phyloP scores from a whole-genome alignment of 768 basidiomycete genomes.

The Pleurotus cornucopiae region DNA sequence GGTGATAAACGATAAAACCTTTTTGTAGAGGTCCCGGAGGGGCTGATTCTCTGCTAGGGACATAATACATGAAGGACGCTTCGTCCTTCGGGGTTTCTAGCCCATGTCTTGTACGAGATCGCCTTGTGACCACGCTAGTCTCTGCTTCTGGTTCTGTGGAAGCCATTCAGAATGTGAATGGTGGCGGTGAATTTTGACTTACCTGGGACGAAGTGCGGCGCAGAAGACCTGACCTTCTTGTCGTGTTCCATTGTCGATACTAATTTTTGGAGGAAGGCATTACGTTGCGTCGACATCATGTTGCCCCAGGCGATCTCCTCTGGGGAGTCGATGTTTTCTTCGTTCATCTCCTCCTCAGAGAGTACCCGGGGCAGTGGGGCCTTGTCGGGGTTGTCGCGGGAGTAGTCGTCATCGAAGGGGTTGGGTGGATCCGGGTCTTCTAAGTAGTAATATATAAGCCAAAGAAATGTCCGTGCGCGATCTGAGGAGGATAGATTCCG shows the following conservation, averaged over 20 bases:
- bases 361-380: slow-evolving; percentile 59
- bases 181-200: slow-evolving; percentile 5
- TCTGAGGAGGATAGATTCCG: slow-evolving; percentile 60
- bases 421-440: slow-evolving; percentile 62
- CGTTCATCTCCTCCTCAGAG: slow-evolving; percentile 45
- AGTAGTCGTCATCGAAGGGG: slow-evolving; percentile 71
- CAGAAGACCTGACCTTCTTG: slow-evolving; percentile 38
- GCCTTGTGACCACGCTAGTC: slow-evolving; percentile 21
- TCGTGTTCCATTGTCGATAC: slow-evolving; percentile 52
- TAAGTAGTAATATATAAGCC: slow-evolving; percentile 80
- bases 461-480: slow-evolving; percentile 76
- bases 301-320: slow-evolving; percentile 79
- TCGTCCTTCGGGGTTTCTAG: slow-evolving; percentile 36
- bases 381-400: slow-evolving; percentile 51
- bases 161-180: background rate
- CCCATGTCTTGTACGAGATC: slow-evolving; percentile 28
- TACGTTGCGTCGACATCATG: slow-evolving; percentile 69
- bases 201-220: slow-evolving; percentile 47
- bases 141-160: slow-evolving; percentile 21
- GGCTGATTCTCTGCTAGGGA: slow-evolving; percentile 33
- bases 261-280: slow-evolving; percentile 66
- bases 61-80: slow-evolving; percentile 45
- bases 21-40: slow-evolving; percentile 18
- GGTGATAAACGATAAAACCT: background rate
- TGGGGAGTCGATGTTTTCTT: slow-evolving; percentile 74